These are phyloP conservation scores for Schizothecium vesticola DNA, from an alignment of 495 filamentous ascomycete genomes.

Conservation along the genomic window DNA sequence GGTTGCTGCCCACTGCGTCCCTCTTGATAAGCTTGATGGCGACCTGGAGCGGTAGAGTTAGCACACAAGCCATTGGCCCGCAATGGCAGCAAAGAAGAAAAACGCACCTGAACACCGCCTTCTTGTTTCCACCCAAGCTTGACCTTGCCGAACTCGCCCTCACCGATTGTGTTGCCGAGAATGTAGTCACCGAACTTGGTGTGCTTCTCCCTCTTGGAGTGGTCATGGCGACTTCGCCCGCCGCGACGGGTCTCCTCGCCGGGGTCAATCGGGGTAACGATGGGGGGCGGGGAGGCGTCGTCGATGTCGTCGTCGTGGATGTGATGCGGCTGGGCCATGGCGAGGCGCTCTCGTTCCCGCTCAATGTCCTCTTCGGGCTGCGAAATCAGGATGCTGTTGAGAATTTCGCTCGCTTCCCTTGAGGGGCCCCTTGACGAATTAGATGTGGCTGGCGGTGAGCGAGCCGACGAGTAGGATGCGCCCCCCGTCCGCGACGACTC, in stretches of 20 bases:
- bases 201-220: slow-evolving; percentile 63
- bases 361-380: slow-evolving; percentile 75
- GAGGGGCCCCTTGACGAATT: slow-evolving; percentile 45
- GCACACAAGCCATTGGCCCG: not conserved
- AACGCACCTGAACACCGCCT: slow-evolving; percentile 69
- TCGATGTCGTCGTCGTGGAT: slow-evolving; percentile 37
- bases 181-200: slow-evolving; percentile 92
- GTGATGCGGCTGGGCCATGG: slow-evolving; percentile 53
- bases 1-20: slow-evolving; percentile 80
- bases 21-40: slow-evolving; percentile 97
- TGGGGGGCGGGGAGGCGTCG: slow-evolving; percentile 49
- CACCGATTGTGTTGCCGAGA: slow-evolving; percentile 92
- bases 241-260: slow-evolving; percentile 58
- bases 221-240: slow-evolving; percentile 72
- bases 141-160: slow-evolving; percentile 98
- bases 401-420: slow-evolving; percentile 62
- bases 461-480: slow-evolving; percentile 35
- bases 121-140: slow-evolving; percentile 99
- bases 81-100: not conserved
- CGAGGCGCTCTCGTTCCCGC: slow-evolving; percentile 67
- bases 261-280: slow-evolving; percentile 47
- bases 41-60: slow-evolving; percentile 51
- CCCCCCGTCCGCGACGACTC: slow-evolving; percentile 46
- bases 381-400: slow-evolving; percentile 71
- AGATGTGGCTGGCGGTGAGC: slow-evolving; percentile 29